Conservation (phyloP, 2,329 filamentous ascomycete species). For the Malbranchea zuffiana region DNA sequence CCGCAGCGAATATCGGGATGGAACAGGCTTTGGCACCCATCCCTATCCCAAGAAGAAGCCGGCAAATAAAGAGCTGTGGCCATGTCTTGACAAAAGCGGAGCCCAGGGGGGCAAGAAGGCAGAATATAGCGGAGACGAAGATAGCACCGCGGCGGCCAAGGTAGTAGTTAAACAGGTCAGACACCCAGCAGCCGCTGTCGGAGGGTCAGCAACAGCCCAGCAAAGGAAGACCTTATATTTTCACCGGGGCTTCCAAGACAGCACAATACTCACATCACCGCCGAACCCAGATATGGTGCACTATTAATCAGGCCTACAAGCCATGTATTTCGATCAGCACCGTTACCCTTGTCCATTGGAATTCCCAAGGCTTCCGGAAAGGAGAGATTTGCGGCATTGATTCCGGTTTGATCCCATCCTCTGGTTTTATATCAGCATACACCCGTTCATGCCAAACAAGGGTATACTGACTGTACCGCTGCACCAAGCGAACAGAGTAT, state of each 20-base stretch:
- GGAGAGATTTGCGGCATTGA: slow-evolving; percentile 41
- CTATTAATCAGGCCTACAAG: slow-evolving; percentile 54
- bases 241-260: neutral
- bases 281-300: slow-evolving; percentile 41
- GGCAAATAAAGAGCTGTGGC: slow-evolving; percentile 45
- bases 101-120: slow-evolving; percentile 56
- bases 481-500: slow-evolving; percentile 44
- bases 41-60: slow-evolving; percentile 49
- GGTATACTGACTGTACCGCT: no score
- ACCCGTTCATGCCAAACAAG: no score
- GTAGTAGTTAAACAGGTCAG: slow-evolving; percentile 51
- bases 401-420: slow-evolving; percentile 42
- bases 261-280: slow-evolving; percentile 34
- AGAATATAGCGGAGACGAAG: slow-evolving; percentile 53
- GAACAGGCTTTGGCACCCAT: slow-evolving; percentile 54
- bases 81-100: slow-evolving; percentile 51
- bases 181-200: slow-evolving; percentile 51
- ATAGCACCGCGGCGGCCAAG: slow-evolving; percentile 54
- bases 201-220: slow-evolving; percentile 44
- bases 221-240: neutral
- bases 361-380: slow-evolving; percentile 41
- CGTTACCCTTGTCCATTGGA: slow-evolving; percentile 30
- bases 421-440: no score
- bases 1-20: slow-evolving; percentile 44
- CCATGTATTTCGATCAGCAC: slow-evolving; percentile 36